phyloP scores from a whole-genome alignment of 345 rosid genomes.

The Geranium rotundifolium region DNA sequence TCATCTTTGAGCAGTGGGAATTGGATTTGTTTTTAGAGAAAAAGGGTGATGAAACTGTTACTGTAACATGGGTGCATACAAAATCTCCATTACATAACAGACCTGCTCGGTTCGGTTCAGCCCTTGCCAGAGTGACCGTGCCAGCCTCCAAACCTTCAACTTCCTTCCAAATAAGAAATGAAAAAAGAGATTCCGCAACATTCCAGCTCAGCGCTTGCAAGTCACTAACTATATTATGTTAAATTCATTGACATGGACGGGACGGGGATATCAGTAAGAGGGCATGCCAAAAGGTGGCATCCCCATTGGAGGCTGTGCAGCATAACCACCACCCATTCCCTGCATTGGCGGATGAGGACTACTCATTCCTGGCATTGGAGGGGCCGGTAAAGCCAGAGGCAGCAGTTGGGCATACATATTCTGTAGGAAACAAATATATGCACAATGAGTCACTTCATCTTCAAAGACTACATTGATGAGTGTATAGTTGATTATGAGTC shows the following conservation, averaged over 20 bases:
- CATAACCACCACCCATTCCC: conserved; percentile 24
- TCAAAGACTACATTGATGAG: neutral
- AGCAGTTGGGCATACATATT: conserved; percentile 82
- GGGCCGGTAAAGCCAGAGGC: conserved; percentile 77
- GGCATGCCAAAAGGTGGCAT: conserved; percentile 66
- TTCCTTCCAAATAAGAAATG: neutral
- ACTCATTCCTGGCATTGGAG: conserved; percentile 73
- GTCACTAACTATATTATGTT: neutral
- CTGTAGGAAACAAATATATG: conserved; percentile 23
- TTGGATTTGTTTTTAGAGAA: too few relatives aligned
- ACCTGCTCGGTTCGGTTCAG: too few relatives aligned
- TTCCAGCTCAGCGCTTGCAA: neutral
- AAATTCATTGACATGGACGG: too few relatives aligned
- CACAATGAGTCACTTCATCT: too few relatives aligned
- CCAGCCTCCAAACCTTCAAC: neutral
- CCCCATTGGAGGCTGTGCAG: conserved; percentile 43
- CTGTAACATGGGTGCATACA: neutral
- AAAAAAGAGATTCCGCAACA: neutral
- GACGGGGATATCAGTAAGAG: neutral
- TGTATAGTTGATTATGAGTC: too few relatives aligned
- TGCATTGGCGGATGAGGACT: neutral
- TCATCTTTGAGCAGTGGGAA: too few relatives aligned
- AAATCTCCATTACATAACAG: neutral
- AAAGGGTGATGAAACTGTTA: too few relatives aligned
- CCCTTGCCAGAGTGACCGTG: neutral